Evolutionary conservation across 1,139 yeast genomes (phyloP).

Genomic region (Lodderomyces jiufengensis): DNA sequence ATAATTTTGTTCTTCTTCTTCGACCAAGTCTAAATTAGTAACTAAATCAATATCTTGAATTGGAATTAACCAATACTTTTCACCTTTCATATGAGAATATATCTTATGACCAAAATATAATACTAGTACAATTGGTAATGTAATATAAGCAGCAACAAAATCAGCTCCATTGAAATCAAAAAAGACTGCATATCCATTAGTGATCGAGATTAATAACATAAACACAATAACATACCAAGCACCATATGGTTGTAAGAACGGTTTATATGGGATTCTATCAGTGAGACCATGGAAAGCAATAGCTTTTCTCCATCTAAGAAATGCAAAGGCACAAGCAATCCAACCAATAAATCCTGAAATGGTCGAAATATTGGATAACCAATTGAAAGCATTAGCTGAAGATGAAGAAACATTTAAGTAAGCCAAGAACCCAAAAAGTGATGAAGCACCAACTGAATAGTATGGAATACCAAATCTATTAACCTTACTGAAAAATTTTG

Average conservation of each 20-base stretch:
- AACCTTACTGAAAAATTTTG: slow-evolving; percentile 50
- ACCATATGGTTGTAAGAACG: slow-evolving; percentile 49
- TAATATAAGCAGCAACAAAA: slow-evolving; percentile 60
- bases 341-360: slow-evolving; percentile 70
- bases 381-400: slow-evolving; percentile 55
- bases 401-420: slow-evolving; percentile 57
- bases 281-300: slow-evolving; percentile 36
- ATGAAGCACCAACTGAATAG: slow-evolving; percentile 37
- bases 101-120: slow-evolving; percentile 44
- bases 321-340: slow-evolving; percentile 49
- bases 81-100: slow-evolving; percentile 27
- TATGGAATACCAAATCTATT: slow-evolving; percentile 66
- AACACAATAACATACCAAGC: slow-evolving; percentile 48
- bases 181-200: slow-evolving; percentile 60
- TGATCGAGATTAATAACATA: slow-evolving; percentile 43
- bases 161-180: slow-evolving; percentile 49
- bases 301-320: slow-evolving; percentile 54
- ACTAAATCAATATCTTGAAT: slow-evolving; percentile 41
- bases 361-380: slow-evolving; percentile 69
- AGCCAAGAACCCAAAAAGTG: slow-evolving; percentile 45
- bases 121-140: slow-evolving; percentile 50
- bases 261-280: slow-evolving; percentile 46
- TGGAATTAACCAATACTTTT: slow-evolving; percentile 34
- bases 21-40: slow-evolving; percentile 45
- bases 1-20: slow-evolving; percentile 32